These are phyloP conservation scores for Erysimum cheiri DNA, from an alignment of 441 rosid genomes.

Conservation along the genomic window DNA sequence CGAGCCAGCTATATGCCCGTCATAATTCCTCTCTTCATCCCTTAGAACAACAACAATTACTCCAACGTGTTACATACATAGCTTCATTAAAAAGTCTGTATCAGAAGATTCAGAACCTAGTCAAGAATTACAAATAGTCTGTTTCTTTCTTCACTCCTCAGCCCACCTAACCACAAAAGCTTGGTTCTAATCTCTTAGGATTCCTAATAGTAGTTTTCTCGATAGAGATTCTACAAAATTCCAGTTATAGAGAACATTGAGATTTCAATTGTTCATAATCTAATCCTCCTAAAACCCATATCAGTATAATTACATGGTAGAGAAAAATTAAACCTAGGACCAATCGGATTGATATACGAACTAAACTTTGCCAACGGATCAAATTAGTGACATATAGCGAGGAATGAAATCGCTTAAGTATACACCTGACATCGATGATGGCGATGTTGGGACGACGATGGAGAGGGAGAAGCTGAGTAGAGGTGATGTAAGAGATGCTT, in stretches of 20 bases:
- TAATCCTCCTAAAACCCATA: slow-evolving; percentile 3
- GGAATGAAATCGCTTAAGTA: background rate
- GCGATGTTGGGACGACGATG: slow-evolving; percentile 74
- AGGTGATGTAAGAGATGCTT: slow-evolving; percentile 76
- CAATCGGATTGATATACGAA: slow-evolving; percentile 6
- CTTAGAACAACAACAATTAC: slow-evolving; percentile 38
- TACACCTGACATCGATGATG: slow-evolving; percentile 75
- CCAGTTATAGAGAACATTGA: slow-evolving; percentile 5
- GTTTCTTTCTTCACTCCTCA: background rate
- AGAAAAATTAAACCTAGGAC: slow-evolving; percentile 7
- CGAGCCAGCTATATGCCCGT: slow-evolving; percentile 91
- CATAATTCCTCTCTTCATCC: slow-evolving; percentile 93
- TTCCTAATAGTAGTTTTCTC: background rate
- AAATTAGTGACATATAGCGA: slow-evolving; percentile 13
- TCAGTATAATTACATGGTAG: background rate
- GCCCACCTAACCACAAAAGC: background rate
- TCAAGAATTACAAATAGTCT: background rate
- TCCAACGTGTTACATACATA: background rate
- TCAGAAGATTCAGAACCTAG: background rate
- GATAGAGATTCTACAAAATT: background rate
- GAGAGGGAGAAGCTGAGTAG: slow-evolving; percentile 75
- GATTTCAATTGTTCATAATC: slow-evolving; percentile 20
- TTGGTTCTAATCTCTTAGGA: slow-evolving; percentile 6
- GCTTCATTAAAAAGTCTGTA: slow-evolving; percentile 21
- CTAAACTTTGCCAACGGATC: slow-evolving; percentile 10